Evolutionary conservation across 305 asterid genomes (phyloP).

Genomic region (Plantago lanceolata): DNA sequence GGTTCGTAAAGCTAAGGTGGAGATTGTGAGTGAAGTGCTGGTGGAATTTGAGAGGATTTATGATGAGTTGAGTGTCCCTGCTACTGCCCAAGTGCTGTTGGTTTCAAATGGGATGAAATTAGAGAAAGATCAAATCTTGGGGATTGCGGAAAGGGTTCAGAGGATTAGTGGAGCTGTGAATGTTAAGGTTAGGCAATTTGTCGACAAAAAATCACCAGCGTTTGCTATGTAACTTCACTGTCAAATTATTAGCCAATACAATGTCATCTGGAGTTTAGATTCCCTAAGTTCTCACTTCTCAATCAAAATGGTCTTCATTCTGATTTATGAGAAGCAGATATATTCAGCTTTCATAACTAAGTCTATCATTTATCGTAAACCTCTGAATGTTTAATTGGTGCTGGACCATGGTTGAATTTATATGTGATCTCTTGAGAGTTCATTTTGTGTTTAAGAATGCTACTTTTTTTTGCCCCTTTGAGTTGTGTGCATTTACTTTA

Average conservation of each 20-base stretch:
- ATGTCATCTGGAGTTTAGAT: not conserved
- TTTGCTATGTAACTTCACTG: not conserved
- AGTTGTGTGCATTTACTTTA: not conserved
- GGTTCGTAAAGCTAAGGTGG: slow-evolving; percentile 27
- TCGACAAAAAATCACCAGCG: slow-evolving; percentile 16
- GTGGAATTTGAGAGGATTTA: slow-evolving; percentile 30
- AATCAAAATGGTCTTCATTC: too few species aligned
- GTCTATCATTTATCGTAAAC: too few species aligned
- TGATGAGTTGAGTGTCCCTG: slow-evolving; percentile 14
- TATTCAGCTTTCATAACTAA: too few species aligned
- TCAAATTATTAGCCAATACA: too few species aligned
- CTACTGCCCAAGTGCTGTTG: slow-evolving; percentile 21
- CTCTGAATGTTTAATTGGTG: not conserved
- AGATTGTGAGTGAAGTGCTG: slow-evolving; percentile 24
- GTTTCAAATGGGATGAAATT: slow-evolving; percentile 26
- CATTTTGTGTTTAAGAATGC: not conserved
- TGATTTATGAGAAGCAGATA: not conserved
- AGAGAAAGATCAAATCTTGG: slow-evolving; percentile 26
- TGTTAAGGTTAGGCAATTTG: not conserved
- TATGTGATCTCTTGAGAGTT: not conserved
- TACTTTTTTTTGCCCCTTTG: not conserved
- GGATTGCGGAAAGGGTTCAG: slow-evolving; percentile 32
- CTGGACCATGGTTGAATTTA: not conserved
- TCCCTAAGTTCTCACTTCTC: not conserved
- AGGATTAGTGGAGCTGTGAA: slow-evolving; percentile 37